Percentiles rank a stretch among this genome's conserved stretches.
Evolutionary conservation across 2,329 filamentous ascomycete species (phyloP).

Genomic region (Pochonia chlamydosporia): DNA sequence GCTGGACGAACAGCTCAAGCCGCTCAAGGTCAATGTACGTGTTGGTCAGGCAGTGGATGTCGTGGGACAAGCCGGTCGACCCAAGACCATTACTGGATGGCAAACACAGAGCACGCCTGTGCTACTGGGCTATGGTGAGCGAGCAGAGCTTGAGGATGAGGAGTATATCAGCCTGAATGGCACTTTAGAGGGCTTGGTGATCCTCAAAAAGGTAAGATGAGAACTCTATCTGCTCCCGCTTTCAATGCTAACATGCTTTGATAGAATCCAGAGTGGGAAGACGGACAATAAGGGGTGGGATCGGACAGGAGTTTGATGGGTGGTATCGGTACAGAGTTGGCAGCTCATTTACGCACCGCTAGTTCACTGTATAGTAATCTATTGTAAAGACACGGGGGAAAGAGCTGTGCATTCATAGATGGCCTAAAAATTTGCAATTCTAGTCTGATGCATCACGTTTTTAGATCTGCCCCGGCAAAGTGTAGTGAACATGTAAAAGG

Average conservation of each 20-base stretch:
- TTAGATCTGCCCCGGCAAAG: neutral
- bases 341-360: constrained; percentile 7
- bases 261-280: constrained; percentile 35
- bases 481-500: neutral
- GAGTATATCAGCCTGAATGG: constrained; percentile 90
- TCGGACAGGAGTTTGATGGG: neutral
- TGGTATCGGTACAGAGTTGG: neutral
- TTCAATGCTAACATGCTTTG: constrained; percentile 12
- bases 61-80: constrained; percentile 90
- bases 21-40: constrained; percentile 89
- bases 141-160: constrained; percentile 95
- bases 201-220: constrained; percentile 81
- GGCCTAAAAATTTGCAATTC: constrained; percentile 13
- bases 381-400: constrained; percentile 2
- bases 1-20: constrained; percentile 88
- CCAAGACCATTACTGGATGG: constrained; percentile 99
- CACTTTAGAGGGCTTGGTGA: constrained; percentile 90
- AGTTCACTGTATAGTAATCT: constrained; percentile 29
- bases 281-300: constrained; percentile 26
- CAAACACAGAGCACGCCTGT: constrained; percentile 99
- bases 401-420: constrained; percentile 20
- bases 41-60: constrained; percentile 98
- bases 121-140: constrained; percentile 85
- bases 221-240: neutral
- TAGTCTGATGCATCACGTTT: neutral